A percentile compares a stretch with the other conserved stretches of the same genome.
phyloP scores from a whole-genome alignment of 768 basidiomycete genomes.

The Cubamyces lactineus region DNA sequence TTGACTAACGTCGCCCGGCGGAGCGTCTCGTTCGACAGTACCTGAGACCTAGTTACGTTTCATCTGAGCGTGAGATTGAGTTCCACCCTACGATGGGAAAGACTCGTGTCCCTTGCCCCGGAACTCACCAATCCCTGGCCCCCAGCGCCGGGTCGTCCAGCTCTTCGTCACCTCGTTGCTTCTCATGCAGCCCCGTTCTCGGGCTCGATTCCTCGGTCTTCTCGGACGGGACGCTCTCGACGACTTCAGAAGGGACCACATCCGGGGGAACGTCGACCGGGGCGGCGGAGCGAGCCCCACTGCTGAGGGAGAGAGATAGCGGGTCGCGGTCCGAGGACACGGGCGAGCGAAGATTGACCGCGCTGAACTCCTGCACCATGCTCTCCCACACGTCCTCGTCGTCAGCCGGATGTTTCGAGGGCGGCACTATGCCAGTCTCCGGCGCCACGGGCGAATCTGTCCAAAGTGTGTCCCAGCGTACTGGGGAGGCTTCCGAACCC shows the following conservation, averaged over 20 bases:
- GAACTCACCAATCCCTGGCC: constrained; percentile 10
- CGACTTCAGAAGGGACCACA: neutral
- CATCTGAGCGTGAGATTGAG: neutral
- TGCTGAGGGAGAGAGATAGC: neutral
- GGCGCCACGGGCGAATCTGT: constrained; percentile 18
- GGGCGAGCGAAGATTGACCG: constrained; percentile 15
- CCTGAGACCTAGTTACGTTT: constrained; percentile 6
- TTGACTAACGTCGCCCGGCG: neutral
- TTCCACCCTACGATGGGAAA: neutral
- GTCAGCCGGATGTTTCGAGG: neutral
- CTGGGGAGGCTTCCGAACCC: neutral
- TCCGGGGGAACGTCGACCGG: constrained; percentile 5
- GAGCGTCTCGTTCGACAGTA: constrained; percentile 9
- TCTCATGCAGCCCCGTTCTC: neutral
- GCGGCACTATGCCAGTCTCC: constrained; percentile 16
- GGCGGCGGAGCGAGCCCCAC: neutral
- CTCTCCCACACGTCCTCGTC: constrained; percentile 19
- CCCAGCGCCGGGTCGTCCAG: constrained; percentile 4
- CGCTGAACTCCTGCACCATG: constrained; percentile 22
- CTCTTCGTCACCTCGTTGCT: neutral
- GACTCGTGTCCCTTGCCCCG: no score
- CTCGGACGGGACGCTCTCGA: neutral
- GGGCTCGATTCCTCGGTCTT: neutral
- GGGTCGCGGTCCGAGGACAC: constrained; percentile 1
- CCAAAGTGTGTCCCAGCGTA: constrained; percentile 19